These are phyloP conservation scores for Chaetomiaceae sp. DNA, from an alignment of 2,329 filamentous ascomycete genomes.

Conservation along the genomic window DNA sequence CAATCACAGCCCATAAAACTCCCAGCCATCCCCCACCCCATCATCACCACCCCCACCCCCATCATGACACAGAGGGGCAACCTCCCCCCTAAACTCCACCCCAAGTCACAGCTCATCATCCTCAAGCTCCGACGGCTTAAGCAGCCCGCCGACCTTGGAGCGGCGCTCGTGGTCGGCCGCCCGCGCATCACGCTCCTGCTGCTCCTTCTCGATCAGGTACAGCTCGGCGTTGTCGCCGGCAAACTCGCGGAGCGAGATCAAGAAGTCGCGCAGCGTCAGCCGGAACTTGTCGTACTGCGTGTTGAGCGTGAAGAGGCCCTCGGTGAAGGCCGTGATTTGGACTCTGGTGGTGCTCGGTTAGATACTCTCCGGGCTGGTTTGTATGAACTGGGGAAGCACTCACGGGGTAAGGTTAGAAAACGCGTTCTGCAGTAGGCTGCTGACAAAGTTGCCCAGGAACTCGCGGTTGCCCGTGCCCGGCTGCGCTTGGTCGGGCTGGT, in stretches of 20 bases:
- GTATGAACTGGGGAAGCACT: slow-evolving; percentile 31
- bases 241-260: slow-evolving; percentile 96
- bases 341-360: slow-evolving; percentile 43
- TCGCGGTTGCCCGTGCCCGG: slow-evolving; percentile 83
- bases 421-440: slow-evolving; percentile 76
- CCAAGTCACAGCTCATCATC: slow-evolving; percentile 86
- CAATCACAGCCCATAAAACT: slow-evolving; percentile 57
- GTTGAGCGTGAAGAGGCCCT: slow-evolving; percentile 82
- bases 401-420: slow-evolving; percentile 91
- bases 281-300: slow-evolving; percentile 92
- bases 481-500: slow-evolving; percentile 75
- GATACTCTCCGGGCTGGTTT: background rate
- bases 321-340: slow-evolving; percentile 87
- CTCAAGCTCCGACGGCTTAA: slow-evolving; percentile 96
- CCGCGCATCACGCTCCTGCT: slow-evolving; percentile 79
- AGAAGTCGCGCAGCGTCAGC: slow-evolving; percentile 89
- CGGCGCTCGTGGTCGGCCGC: slow-evolving; percentile 85
- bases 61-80: slow-evolving; percentile 37
- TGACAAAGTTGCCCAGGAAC: slow-evolving; percentile 84
- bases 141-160: slow-evolving; percentile 88
- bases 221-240: slow-evolving; percentile 92
- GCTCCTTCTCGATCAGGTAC: slow-evolving; percentile 90
- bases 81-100: slow-evolving; percentile 61
- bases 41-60: slow-evolving; percentile 24
- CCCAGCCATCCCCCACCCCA: slow-evolving; percentile 65